phyloP scores from a whole-genome alignment of 2,329 filamentous ascomycete genomes.

The Gaeumannomyces sp. region DNA sequence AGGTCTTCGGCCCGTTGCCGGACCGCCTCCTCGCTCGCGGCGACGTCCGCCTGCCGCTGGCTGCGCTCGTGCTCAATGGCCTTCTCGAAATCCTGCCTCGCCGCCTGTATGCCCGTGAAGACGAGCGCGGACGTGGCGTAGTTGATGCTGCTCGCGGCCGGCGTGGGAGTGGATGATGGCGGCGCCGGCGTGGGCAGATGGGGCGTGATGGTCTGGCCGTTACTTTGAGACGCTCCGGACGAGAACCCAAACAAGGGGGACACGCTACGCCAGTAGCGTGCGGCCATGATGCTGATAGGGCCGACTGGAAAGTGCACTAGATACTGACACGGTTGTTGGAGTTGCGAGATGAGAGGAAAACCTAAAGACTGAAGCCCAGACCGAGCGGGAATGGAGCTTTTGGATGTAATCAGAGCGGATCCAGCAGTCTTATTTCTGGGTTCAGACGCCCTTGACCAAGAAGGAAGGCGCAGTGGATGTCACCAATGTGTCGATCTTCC shows the following conservation, averaged over 20 bases:
- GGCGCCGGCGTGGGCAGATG: too few species aligned
- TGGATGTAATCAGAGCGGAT: not conserved
- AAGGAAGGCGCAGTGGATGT: not conserved
- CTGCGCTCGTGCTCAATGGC: not conserved
- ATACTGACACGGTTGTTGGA: too few species aligned
- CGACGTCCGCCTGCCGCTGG: too few species aligned
- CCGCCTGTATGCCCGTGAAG: not conserved
- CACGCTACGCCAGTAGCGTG: not conserved
- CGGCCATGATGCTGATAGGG: not conserved
- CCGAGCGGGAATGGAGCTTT: not conserved
- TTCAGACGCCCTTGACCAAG: not conserved
- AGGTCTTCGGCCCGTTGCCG: too few species aligned
- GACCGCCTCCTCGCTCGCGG: not conserved
- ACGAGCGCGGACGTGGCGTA: not conserved
- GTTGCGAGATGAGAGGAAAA: not conserved
- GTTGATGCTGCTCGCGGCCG: not conserved
- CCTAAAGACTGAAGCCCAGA: not conserved
- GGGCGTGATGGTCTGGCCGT: not conserved
- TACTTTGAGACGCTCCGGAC: not conserved
- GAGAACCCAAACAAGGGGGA: not conserved
- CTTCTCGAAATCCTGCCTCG: not conserved
- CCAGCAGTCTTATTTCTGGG: not conserved
- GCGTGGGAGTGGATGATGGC: not conserved
- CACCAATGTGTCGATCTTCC: too few species aligned
- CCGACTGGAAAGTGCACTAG: not conserved